Evolutionary conservation across 129 eudicot species (phyloP).

Genomic region (Ambrosia trifida): DNA sequence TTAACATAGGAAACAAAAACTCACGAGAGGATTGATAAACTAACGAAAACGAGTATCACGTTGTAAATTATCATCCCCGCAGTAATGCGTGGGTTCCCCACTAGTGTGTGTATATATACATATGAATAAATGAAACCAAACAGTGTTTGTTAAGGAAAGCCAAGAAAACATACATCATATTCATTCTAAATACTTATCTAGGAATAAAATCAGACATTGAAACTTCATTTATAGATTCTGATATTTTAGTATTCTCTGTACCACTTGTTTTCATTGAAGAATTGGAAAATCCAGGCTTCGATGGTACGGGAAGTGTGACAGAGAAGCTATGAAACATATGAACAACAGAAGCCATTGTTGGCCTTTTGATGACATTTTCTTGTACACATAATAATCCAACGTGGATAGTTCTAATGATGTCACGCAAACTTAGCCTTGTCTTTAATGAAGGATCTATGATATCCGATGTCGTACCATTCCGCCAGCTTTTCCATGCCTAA

Average conservation of each 20-base stretch:
- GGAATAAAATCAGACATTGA: neutral
- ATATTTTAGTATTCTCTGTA: neutral
- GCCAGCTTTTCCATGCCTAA: conserved; percentile 12
- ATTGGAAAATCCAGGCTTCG: neutral
- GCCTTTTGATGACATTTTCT: neutral
- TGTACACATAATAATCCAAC: conserved; percentile 6
- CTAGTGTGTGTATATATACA: too few relatives aligned
- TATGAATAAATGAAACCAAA: neutral
- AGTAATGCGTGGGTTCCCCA: too few relatives aligned
- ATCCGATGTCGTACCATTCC: neutral
- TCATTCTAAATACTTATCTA: neutral
- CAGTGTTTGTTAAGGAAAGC: neutral
- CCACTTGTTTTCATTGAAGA: neutral
- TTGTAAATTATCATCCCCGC: too few relatives aligned
- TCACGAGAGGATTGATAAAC: too few relatives aligned
- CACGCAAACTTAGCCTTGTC: neutral
- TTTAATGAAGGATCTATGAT: conserved; percentile 4
- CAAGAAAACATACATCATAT: neutral
- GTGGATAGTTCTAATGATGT: neutral
- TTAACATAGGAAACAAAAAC: too few relatives aligned
- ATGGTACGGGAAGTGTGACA: neutral
- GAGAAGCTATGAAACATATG: neutral
- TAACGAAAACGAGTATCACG: too few relatives aligned
- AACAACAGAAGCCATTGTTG: conserved; percentile 2
- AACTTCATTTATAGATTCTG: neutral